A percentile compares a stretch with the other conserved stretches of the same genome.
These are phyloP conservation scores for Rhizopus delemar DNA, from an alignment of 371 early-diverging fungal genomes.

Conservation along the genomic window DNA sequence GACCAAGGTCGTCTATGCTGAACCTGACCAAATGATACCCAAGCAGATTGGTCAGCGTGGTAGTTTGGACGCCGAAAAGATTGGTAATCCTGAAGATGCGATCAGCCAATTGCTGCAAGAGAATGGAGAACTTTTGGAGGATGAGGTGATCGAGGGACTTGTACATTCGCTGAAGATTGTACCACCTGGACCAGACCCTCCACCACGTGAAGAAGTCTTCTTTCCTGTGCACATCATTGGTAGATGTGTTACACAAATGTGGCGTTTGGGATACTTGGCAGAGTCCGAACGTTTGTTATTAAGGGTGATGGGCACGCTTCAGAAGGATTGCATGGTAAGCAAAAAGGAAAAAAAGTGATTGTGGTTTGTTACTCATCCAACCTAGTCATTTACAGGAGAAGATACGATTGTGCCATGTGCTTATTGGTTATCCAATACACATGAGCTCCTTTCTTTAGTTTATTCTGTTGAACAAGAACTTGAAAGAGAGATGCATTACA, in stretches of 20 bases:
- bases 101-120: conserved; percentile 24
- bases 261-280: conserved; percentile 78
- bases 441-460: conserved; percentile 79
- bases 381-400: conserved; percentile 48
- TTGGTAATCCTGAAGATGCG: conserved; percentile 55
- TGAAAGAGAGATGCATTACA: conserved; percentile 51
- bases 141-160: conserved; percentile 87
- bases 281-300: conserved; percentile 82
- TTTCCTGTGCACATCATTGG: conserved; percentile 95
- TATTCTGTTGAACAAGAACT: conserved; percentile 49
- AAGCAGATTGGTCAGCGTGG: conserved; percentile 44
- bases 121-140: conserved; percentile 60
- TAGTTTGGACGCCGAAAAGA: conserved; percentile 34
- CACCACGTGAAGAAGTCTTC: conserved; percentile 81
- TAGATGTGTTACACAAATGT: conserved; percentile 81
- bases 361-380: neutral
- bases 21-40: conserved; percentile 47
- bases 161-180: conserved; percentile 87
- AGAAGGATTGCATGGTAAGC: conserved; percentile 69
- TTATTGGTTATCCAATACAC: conserved; percentile 95
- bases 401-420: conserved; percentile 68
- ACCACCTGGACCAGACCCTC: conserved; percentile 80
- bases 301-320: conserved; percentile 86
- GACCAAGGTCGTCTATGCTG: conserved; percentile 34
- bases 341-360: conserved; percentile 4